Conservation (phyloP, 257 asterid genomes). For the Buddleja alternifolia region DNA sequence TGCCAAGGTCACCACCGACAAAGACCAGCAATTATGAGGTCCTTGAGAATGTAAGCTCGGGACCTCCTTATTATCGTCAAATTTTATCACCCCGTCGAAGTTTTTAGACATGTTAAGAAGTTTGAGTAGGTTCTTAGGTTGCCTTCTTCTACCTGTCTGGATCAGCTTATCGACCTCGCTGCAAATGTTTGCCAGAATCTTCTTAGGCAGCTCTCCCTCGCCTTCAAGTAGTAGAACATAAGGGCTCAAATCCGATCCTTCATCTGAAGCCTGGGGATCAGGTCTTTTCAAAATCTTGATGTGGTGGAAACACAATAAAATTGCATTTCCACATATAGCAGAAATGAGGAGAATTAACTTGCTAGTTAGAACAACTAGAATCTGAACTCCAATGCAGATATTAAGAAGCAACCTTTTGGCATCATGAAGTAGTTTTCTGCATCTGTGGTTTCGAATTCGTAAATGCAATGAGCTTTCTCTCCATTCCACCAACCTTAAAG, state of each 20-base stretch:
- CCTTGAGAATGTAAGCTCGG: too few species aligned
- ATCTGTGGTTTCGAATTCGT: constrained; percentile 14
- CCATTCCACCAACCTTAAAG: constrained; percentile 34
- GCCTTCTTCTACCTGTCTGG: constrained; percentile 1
- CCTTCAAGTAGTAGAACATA: constrained; percentile 30
- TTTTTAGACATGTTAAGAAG: neutral
- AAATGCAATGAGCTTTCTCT: constrained; percentile 31
- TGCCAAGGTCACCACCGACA: too few species aligned
- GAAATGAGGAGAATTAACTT: constrained; percentile 31
- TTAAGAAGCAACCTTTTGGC: too few species aligned
- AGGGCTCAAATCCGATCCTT: constrained; percentile 24
- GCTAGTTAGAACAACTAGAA: constrained; percentile 29
- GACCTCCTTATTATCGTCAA: too few species aligned
- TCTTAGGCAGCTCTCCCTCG: constrained; percentile 6
- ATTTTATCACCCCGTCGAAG: too few species aligned
- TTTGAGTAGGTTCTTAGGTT: constrained; percentile 5
- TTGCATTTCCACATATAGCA: neutral
- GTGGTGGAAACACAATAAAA: neutral
- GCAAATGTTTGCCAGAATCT: neutral
- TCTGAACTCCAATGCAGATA: too few species aligned
- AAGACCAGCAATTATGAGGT: too few species aligned
- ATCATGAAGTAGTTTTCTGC: constrained; percentile 27
- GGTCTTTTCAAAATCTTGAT: too few species aligned
- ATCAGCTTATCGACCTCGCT: too few species aligned
- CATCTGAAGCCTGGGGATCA: too few species aligned